Conservation (phyloP, 140 eudicot species). For the Flaveria floridana region DNA sequence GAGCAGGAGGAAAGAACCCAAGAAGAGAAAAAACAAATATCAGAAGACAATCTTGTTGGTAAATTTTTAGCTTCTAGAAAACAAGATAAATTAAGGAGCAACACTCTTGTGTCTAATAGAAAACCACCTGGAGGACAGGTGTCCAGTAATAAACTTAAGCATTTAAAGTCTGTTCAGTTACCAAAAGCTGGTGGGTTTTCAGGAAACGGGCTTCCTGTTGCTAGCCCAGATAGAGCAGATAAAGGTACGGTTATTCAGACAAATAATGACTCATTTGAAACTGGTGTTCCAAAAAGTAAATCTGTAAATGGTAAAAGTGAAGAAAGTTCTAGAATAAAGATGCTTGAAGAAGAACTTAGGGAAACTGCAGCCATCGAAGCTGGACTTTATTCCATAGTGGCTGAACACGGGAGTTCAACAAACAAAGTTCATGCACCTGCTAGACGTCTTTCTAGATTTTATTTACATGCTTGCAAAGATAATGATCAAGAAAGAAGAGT, state of each 20-base stretch:
- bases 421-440: conserved; percentile 91
- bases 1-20: conserved; percentile 36
- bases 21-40: conserved; percentile 37
- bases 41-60: conserved; percentile 50
- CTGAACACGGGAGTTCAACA: conserved; percentile 80
- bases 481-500: conserved; percentile 50
- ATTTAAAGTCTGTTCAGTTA: conserved; percentile 60
- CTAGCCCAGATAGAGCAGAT: conserved; percentile 34
- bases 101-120: conserved; percentile 45
- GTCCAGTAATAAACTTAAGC: conserved; percentile 53
- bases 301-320: conserved; percentile 40
- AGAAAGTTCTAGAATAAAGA: conserved; percentile 50
- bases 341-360: conserved; percentile 88
- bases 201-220: conserved; percentile 28
- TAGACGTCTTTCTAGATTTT: conserved; percentile 78
- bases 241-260: conserved; percentile 27
- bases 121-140: conserved; percentile 54
- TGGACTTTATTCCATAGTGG: conserved; percentile 72
- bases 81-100: conserved; percentile 49
- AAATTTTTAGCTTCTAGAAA: conserved; percentile 51
- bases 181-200: conserved; percentile 37
- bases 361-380: conserved; percentile 90
- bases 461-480: conserved; percentile 59
- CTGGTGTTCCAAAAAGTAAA: conserved; percentile 36
- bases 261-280: conserved; percentile 29